Conservation (phyloP, 108 stramenopile species). For the Parietichytrium sp. region DNA sequence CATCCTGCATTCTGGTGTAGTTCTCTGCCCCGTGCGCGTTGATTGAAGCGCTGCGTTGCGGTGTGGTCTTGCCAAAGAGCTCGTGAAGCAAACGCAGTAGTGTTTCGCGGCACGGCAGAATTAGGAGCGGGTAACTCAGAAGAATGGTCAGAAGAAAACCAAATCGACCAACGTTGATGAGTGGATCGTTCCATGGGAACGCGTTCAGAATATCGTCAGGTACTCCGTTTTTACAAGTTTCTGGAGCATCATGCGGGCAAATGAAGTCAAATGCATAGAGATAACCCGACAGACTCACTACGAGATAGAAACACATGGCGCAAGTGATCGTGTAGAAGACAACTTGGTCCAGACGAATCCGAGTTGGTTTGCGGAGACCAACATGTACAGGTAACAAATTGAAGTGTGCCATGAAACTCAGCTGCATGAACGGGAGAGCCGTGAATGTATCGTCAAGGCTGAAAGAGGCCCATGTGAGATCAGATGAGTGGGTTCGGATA, state of each 20-base stretch:
- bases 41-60: background rate
- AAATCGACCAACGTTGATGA: slow-evolving; percentile 4
- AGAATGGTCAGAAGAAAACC: background rate
- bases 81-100: background rate
- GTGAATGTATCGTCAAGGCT: background rate
- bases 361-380: slow-evolving; percentile 32
- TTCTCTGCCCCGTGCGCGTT: background rate
- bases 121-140: background rate
- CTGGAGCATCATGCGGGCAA: background rate
- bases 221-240: background rate
- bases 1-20: background rate
- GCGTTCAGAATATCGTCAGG: slow-evolving; percentile 33
- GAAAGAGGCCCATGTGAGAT: background rate
- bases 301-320: background rate
- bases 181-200: background rate
- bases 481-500: background rate
- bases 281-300: slow-evolving; percentile 16
- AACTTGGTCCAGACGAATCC: background rate
- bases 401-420: slow-evolving; percentile 5
- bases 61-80: background rate
- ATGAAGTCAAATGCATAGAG: slow-evolving; percentile 1
- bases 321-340: slow-evolving; percentile 17
- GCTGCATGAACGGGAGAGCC: slow-evolving; percentile 13
- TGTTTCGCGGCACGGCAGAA: slow-evolving; percentile 19
- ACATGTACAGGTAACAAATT: background rate